phyloP scores from a whole-genome alignment of 1,139 yeast genomes.

The Spathaspora sp. region DNA sequence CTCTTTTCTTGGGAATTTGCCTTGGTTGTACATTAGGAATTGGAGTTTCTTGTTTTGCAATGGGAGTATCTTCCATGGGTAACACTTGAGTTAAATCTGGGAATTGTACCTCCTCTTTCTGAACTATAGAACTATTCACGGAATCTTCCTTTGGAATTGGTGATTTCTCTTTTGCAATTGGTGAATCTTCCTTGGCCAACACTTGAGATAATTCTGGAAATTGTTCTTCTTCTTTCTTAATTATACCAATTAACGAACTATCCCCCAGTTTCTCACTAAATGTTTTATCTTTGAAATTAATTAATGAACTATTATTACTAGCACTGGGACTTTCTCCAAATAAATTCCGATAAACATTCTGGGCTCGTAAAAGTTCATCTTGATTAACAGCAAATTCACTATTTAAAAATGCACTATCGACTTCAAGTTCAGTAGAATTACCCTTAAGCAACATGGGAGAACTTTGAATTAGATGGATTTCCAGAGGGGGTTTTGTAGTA shows the following conservation, averaged over 20 bases:
- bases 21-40: neutral
- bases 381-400: slow-evolving; percentile 17
- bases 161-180: no score
- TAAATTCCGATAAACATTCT: slow-evolving; percentile 13
- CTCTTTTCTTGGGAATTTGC: neutral
- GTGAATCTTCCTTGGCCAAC: no score
- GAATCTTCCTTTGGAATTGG: no score
- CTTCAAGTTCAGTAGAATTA: slow-evolving; percentile 13
- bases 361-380: slow-evolving; percentile 10
- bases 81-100: neutral
- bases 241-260: no score
- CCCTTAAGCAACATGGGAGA: neutral
- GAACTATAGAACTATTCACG: neutral
- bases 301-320: neutral
- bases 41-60: neutral
- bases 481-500: neutral
- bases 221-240: no score
- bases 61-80: neutral
- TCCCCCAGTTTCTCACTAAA: neutral
- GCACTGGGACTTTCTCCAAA: slow-evolving; percentile 13
- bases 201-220: no score
- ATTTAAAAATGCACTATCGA: slow-evolving; percentile 22
- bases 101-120: neutral
- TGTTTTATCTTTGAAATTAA: neutral
- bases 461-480: neutral